Percentiles rank a stretch among this genome's conserved stretches.
Evolutionary conservation across 345 rosid species (phyloP).

Genomic region (Brassica rapa): DNA sequence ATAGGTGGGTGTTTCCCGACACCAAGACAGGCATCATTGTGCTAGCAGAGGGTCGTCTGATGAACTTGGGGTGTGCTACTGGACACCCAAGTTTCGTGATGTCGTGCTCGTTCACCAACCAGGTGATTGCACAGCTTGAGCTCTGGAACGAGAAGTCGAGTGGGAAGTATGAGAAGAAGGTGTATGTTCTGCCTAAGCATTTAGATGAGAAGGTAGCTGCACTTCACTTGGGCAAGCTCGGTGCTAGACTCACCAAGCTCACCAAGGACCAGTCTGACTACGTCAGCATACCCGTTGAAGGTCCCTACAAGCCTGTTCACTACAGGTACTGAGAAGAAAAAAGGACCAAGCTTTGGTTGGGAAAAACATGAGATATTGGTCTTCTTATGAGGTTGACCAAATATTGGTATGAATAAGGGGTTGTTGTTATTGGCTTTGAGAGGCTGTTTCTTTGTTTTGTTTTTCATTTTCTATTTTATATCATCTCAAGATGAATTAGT

Average conservation of each 20-base stretch:
- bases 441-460: slow-evolving; percentile 3
- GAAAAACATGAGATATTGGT: slow-evolving; percentile 33
- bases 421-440: slow-evolving; percentile 21
- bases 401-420: slow-evolving; percentile 37
- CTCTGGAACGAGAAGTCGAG: slow-evolving; percentile 59
- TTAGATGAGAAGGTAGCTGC: slow-evolving; percentile 73
- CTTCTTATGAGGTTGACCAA: slow-evolving; percentile 28
- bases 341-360: slow-evolving; percentile 1
- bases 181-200: slow-evolving; percentile 71
- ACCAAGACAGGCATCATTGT: slow-evolving; percentile 65
- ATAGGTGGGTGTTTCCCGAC: slow-evolving; percentile 36
- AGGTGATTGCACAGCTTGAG: slow-evolving; percentile 71
- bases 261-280: slow-evolving; percentile 65
- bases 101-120: slow-evolving; percentile 78
- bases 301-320: slow-evolving; percentile 73
- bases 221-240: slow-evolving; percentile 72
- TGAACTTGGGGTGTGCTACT: slow-evolving; percentile 78
- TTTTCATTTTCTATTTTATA: background rate
- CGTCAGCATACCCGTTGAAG: slow-evolving; percentile 63
- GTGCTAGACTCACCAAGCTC: slow-evolving; percentile 75
- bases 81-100: slow-evolving; percentile 82
- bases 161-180: slow-evolving; percentile 39
- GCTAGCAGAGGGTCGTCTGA: slow-evolving; percentile 66
- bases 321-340: slow-evolving; percentile 52
- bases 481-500: slow-evolving; percentile 17